Conservation (phyloP, 257 asterid species). For the Nicotiana sylvestris region DNA sequence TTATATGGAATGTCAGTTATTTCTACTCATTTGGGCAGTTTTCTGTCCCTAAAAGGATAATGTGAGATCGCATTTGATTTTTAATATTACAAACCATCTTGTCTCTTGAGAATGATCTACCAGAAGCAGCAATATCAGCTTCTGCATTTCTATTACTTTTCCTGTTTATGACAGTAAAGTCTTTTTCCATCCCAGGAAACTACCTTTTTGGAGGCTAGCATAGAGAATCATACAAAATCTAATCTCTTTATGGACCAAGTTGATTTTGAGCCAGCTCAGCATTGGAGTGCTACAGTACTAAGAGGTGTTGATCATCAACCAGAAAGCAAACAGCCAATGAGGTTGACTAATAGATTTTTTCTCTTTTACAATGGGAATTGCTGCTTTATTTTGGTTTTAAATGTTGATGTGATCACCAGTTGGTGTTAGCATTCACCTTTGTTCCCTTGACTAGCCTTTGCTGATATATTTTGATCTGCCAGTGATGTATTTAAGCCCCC, state of each 20-base stretch:
- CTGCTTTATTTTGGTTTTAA: neutral
- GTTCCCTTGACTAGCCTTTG: neutral
- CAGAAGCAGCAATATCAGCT: neutral
- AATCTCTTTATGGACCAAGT: conserved; percentile 98
- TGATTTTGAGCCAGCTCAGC: conserved; percentile 90
- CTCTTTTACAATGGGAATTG: neutral
- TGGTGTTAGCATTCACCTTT: conserved; percentile 1
- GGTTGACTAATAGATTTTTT: conserved; percentile 35
- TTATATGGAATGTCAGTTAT: neutral
- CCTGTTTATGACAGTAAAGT: conserved; percentile 5
- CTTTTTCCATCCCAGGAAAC: conserved; percentile 58
- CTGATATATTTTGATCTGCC: conserved; percentile 15
- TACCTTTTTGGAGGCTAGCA: conserved; percentile 89
- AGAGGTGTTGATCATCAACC: conserved; percentile 44
- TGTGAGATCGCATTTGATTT: conserved; percentile 14
- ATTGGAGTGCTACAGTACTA: conserved; percentile 76
- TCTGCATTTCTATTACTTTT: neutral
- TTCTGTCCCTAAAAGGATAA: conserved; percentile 15
- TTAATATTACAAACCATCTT: conserved; percentile 4
- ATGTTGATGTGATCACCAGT: neutral
- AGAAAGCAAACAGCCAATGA: conserved; percentile 36
- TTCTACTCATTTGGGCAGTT: conserved; percentile 10
- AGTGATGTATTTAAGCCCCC: conserved; percentile 79
- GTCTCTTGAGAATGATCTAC: neutral
- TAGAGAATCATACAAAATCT: conserved; percentile 93